These are phyloP conservation scores for Earliella scabrosa DNA, from an alignment of 1,284 basidiomycete genomes.

Conservation along the genomic window DNA sequence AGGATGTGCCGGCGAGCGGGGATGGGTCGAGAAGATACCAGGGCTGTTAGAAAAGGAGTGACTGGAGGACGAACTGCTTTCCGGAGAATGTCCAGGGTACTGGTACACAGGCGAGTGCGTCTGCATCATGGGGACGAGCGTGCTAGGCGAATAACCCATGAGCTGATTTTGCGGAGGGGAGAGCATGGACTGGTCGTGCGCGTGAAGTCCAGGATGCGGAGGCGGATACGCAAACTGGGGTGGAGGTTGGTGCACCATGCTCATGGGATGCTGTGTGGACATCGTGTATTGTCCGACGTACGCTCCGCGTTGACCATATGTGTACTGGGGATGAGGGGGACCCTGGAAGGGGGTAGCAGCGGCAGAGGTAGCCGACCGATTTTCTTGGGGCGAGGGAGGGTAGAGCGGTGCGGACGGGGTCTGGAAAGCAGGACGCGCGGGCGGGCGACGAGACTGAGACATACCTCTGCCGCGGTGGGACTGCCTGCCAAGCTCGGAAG, in stretches of 20 bases:
- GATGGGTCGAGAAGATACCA: constrained; percentile 30
- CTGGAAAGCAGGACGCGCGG: constrained; percentile 26
- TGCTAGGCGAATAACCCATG: constrained; percentile 32
- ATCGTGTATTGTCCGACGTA: constrained; percentile 53
- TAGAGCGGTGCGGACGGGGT: constrained; percentile 20
- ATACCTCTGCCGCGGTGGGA: constrained; percentile 28
- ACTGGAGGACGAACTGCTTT: constrained; percentile 34
- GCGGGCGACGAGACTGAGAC: constrained; percentile 31
- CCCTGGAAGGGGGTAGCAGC: constrained; percentile 24
- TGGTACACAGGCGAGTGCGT: constrained; percentile 30
- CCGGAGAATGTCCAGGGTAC: constrained; percentile 38
- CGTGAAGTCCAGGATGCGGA: constrained; percentile 36
- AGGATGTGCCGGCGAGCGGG: constrained; percentile 30
- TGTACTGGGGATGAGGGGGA: constrained; percentile 29
- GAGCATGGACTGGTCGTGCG: constrained; percentile 35
- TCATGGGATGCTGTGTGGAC: constrained; percentile 44
- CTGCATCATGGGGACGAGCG: constrained; percentile 35
- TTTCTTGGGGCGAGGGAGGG: constrained; percentile 21
- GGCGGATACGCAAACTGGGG: constrained; percentile 44
- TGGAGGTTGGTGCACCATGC: constrained; percentile 40
- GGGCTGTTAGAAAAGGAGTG: constrained; percentile 31
- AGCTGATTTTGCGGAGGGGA: constrained; percentile 32
- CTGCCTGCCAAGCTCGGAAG: constrained; percentile 27
- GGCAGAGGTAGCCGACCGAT: constrained; percentile 11
- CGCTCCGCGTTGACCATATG: constrained; percentile 40